Evolutionary conservation across 140 eudicot genomes (phyloP), one percentile per base, ranked within the genome.

Genomic region (Bidens hawaiensis): DNA sequence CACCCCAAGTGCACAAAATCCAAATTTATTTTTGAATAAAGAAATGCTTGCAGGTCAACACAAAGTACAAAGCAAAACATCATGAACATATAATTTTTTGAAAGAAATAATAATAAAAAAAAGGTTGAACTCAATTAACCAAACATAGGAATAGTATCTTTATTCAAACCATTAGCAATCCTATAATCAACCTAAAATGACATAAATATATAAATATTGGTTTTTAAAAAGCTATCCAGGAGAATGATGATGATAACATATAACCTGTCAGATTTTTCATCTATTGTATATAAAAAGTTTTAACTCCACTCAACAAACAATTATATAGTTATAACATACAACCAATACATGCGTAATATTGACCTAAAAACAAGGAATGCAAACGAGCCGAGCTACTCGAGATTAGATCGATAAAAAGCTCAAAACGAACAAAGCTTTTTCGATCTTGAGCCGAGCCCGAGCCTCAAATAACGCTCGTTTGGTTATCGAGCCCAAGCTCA

Each of bases 1-100:
- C 59, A 24, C 34, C 47, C 60, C n/a, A 51, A 54, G 57, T 40
- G 65, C 64, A 62, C 38, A 22, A 19, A 71, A 28, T 26, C 34
- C 17, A n/a, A n/a, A 4, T 23, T 70, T 17, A 19, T 25, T 22
- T 62, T 25, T 38, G 30, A 47, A 22, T 26, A 16, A 16, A 34
- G 5, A 62, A 34, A 70, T 34, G 52, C 12, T 16, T 53, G 54
- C 22, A 65, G 4, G 65, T 15, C 13, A 60, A 4, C 34, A 3
- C 16, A 27, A 43, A 49, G 60, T 21, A 46, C 14, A 45, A 45
- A 57, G 74, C 45, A 12, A 56, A 59, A 33, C 62, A 65, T 53
- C 64, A 65, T 50, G 50, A 14, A 5, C n/a, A n/a, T n/a, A n/a
- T n/a, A n/a, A n/a, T n/a, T n/a, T n/a, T n/a, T n/a, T n/a, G n/a